A percentile compares a stretch with the other conserved stretches of the same genome.
These are phyloP conservation scores for Boletus sp. DNA, from an alignment of 768 basidiomycete genomes.

Conservation along the genomic window DNA sequence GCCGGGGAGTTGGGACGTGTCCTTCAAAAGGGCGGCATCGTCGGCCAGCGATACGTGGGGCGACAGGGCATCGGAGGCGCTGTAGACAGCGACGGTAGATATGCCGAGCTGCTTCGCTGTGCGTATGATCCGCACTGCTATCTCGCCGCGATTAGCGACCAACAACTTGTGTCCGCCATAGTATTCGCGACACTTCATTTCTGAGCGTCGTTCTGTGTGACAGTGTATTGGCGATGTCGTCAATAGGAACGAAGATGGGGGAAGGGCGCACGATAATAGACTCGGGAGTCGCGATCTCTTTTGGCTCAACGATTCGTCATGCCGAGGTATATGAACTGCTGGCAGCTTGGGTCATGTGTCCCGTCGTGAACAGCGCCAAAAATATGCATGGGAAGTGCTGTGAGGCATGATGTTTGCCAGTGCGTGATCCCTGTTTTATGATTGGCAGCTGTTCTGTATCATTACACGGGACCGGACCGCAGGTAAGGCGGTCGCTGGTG, in stretches of 20 bases:
- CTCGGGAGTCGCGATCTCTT: not conserved
- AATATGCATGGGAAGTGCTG: not conserved
- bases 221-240: not conserved
- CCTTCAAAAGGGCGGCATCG: conserved; percentile 41
- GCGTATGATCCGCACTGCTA: conserved; percentile 59
- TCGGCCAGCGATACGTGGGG: conserved; percentile 58
- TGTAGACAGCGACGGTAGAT: conserved; percentile 56
- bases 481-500: not conserved
- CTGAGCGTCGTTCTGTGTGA: not conserved
- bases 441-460: not conserved
- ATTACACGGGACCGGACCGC: not conserved
- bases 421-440: not conserved
- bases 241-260: not conserved
- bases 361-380: not conserved
- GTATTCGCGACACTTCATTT: conserved; percentile 11
- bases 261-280: not conserved
- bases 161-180: conserved; percentile 48
- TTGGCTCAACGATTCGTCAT: too few relatives aligned
- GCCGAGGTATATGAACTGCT: not conserved
- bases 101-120: conserved; percentile 53
- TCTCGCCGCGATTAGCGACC: conserved; percentile 72
- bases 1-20: not conserved
- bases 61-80: conserved; percentile 52
- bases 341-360: not conserved
- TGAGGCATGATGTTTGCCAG: too few relatives aligned